These are phyloP conservation scores for Myriosclerotinia curreyana DNA, from an alignment of 2,329 filamentous ascomycete species.

Conservation along the genomic window DNA sequence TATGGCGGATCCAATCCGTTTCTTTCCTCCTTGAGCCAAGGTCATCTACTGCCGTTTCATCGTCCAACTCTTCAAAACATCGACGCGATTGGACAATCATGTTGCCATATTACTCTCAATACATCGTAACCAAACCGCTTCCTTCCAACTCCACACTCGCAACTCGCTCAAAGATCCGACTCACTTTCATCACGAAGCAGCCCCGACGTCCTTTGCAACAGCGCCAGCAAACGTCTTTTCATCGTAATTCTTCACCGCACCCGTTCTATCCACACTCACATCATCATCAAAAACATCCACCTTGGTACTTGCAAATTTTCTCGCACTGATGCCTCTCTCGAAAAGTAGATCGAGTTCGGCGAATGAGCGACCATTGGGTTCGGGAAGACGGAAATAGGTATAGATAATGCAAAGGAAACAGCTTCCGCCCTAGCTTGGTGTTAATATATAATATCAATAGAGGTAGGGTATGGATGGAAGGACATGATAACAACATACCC, in stretches of 20 bases:
- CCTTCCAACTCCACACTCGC: background rate
- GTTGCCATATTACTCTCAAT: too few species aligned
- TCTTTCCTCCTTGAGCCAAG: background rate
- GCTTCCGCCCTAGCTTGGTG: slow-evolving; percentile 54
- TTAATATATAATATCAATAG: background rate
- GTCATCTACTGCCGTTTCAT: too few species aligned
- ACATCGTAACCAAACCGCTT: too few species aligned
- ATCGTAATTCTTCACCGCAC: slow-evolving; percentile 30
- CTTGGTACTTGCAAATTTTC: slow-evolving; percentile 39
- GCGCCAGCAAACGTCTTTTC: slow-evolving; percentile 64
- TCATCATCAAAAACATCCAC: slow-evolving; percentile 37
- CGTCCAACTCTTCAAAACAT: too few species aligned
- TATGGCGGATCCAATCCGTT: background rate
- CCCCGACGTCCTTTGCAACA: background rate
- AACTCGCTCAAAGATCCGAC: background rate
- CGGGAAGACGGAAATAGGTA: slow-evolving; percentile 78
- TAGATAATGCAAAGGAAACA: slow-evolving; percentile 54
- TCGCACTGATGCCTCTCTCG: slow-evolving; percentile 57
- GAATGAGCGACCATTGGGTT: slow-evolving; percentile 76
- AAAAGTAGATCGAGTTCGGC: slow-evolving; percentile 85
- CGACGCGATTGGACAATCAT: too few species aligned
- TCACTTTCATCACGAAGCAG: background rate
- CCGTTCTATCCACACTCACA: slow-evolving; percentile 28
- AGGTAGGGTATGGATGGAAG: background rate
- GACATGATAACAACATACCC: slow-evolving; percentile 46